Evolutionary conservation across 768 basidiomycete genomes (phyloP).

Genomic region (Leccinellum rugosiceps): DNA sequence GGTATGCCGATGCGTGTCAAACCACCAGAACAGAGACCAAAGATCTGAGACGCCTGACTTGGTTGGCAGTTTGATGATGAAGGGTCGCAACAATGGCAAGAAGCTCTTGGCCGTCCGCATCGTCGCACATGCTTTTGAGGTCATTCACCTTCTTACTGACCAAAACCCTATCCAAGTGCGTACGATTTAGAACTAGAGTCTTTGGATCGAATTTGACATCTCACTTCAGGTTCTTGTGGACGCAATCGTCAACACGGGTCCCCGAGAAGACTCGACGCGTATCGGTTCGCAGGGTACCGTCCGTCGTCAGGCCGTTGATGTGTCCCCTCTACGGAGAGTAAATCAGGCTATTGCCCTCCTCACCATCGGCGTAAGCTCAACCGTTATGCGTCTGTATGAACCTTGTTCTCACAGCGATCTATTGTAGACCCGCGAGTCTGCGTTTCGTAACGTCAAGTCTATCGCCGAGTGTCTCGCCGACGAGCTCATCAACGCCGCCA

Average conservation of each 20-base stretch:
- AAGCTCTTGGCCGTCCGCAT: constrained; percentile 99
- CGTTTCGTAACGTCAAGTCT: constrained; percentile 99
- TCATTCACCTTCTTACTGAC: constrained; percentile 99
- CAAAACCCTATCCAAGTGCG: constrained; percentile 98
- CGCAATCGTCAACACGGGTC: constrained; percentile 99
- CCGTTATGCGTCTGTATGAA: not conserved
- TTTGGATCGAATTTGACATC: not conserved
- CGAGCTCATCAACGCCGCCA: constrained; percentile 99
- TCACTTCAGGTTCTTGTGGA: constrained; percentile 82
- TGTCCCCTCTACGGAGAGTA: constrained; percentile 95
- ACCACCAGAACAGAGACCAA: not conserved
- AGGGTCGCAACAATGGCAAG: constrained; percentile 99
- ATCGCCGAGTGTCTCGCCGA: constrained; percentile 99
- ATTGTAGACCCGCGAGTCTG: constrained; percentile 91
- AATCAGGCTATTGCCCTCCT: constrained; percentile 96
- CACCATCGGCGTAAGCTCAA: constrained; percentile 86
- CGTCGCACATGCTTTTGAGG: constrained; percentile 98
- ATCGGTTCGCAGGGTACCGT: constrained; percentile 99
- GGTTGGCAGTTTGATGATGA: constrained; percentile 92
- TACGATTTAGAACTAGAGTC: not conserved
- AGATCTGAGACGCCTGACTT: not conserved
- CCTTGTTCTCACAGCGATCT: constrained; percentile 1
- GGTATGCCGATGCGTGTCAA: constrained; percentile 44
- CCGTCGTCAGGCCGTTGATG: constrained; percentile 99
- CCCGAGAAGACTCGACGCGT: constrained; percentile 99